Base-by-base conservation (phyloP, 2,329 filamentous ascomycete genomes). In the Colletotrichum spaethianum region DNA sequence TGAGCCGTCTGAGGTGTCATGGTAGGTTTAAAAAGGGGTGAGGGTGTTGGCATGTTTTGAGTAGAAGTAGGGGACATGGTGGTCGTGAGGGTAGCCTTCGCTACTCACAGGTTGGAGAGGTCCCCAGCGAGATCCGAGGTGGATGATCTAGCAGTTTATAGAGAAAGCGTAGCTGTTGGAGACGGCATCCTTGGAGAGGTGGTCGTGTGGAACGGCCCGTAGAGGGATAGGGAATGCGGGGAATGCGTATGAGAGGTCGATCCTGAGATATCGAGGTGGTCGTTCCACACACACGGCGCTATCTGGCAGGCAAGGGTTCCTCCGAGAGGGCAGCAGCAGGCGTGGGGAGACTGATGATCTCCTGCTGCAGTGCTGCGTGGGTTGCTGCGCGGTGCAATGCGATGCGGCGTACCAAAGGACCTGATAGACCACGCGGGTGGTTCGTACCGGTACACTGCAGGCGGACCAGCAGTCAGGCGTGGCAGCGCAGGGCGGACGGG, bases 1-100 rank as follows among this genome's bases (percentile, higher is more conserved):
- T 82, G 81, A 60, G 80, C 75, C 50, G 83, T 78, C 67, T 85
- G 82, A 67, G 82, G 80, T 75, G 84, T 79, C 84, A 87, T 86
- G 77, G 79, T 78, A 76, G 80, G 78, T 75, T 83, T 80, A 67
- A 74, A 77, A 67, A 77, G 73, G 56, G 78, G 75, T 67, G 78
- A 75, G 67, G 76, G 77, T 77, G 75, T 75, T 72, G 75, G 76
- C 74, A 75, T 77, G 76, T 77, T 75, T 79, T 80, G 75, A 42
- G 77, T 75, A 75, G 74, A 72, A 69, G 75, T 77, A 76, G 81
- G 82, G 80, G 78, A 77, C 79, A 76, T 77, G 63, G 44, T 66
- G 64, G 40, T 71, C 42, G 40, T 64, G 48, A 59, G 63, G 67
- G 63, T 65, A 70, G 67, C 60, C 40, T 63, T 70, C 36, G 48